Percentiles rank a stretch among this genome's conserved stretches.
phyloP scores from a whole-genome alignment of 768 basidiomycete genomes.

The Boletus reticulatus region DNA sequence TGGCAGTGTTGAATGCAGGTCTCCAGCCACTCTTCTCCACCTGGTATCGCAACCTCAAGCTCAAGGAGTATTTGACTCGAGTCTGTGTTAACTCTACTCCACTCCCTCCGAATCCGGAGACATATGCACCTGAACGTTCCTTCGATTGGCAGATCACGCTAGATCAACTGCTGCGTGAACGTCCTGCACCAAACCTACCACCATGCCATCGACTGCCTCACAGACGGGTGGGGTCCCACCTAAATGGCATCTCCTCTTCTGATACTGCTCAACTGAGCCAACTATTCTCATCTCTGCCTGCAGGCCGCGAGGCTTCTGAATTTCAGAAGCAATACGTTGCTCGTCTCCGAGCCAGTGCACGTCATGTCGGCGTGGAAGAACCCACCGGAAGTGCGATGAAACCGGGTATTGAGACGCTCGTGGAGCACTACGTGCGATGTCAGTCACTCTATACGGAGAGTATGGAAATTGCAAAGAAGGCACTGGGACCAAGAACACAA shows the following conservation, averaged over 20 bases:
- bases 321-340: neutral
- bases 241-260: neutral
- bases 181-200: too few relatives aligned
- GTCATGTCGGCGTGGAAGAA: neutral
- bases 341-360: neutral
- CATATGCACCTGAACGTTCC: neutral
- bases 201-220: neutral
- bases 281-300: neutral
- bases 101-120: neutral
- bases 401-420: too few relatives aligned
- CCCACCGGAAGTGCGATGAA: too few relatives aligned
- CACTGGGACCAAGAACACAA: too few relatives aligned
- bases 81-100: neutral
- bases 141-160: neutral
- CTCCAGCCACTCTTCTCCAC: neutral
- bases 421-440: too few relatives aligned
- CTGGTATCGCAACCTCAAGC: neutral
- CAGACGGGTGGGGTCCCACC: neutral
- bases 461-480: too few relatives aligned
- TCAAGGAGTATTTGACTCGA: neutral
- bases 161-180: neutral
- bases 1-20: neutral
- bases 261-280: neutral
- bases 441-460: too few relatives aligned
- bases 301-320: too few relatives aligned